phyloP scores from a whole-genome alignment of 495 filamentous ascomycete genomes.

The Collariella sp. region DNA sequence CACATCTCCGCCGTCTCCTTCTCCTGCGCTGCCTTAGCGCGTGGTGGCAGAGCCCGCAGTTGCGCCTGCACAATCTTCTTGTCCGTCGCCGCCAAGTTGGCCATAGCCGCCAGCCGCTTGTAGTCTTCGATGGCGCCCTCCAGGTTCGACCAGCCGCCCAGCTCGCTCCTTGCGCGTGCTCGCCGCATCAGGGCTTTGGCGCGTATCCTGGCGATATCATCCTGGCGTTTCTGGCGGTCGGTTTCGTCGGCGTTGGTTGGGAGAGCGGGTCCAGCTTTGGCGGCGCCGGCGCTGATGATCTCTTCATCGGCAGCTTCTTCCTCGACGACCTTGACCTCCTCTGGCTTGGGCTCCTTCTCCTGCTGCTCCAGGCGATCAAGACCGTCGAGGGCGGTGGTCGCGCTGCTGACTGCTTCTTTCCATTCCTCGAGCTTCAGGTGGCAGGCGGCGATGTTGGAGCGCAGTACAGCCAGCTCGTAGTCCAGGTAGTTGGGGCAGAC shows the following conservation, averaged over 20 bases:
- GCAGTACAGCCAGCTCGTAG: conserved; percentile 80
- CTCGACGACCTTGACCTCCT: conserved; percentile 39
- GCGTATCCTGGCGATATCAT: conserved; percentile 67
- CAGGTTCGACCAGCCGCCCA: conserved; percentile 71
- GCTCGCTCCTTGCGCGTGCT: conserved; percentile 61
- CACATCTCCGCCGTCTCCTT: conserved; percentile 92
- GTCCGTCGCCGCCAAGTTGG: conserved; percentile 55
- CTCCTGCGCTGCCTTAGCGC: conserved; percentile 66
- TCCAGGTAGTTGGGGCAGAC: conserved; percentile 82
- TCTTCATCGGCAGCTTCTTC: conserved; percentile 52
- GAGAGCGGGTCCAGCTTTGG: conserved; percentile 36
- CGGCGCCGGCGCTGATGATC: conserved; percentile 44
- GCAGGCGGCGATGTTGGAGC: conserved; percentile 84
- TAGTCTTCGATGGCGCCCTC: conserved; percentile 75
- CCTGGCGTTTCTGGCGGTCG: conserved; percentile 32
- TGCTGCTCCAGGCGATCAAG: conserved; percentile 50
- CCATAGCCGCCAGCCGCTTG: conserved; percentile 47
- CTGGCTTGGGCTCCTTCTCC: conserved; percentile 7
- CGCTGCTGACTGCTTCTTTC: conserved; percentile 70
- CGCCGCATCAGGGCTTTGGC: conserved; percentile 81
- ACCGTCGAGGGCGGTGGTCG: conserved; percentile 62
- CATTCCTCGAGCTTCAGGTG: conserved; percentile 80
- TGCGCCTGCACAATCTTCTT: conserved; percentile 55
- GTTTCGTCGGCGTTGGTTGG: conserved; percentile 25
- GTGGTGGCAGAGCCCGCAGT: conserved; percentile 52